Base-by-base conservation (phyloP, 2,329 filamentous ascomycete genomes). In the Blastomyces silverae region DNA sequence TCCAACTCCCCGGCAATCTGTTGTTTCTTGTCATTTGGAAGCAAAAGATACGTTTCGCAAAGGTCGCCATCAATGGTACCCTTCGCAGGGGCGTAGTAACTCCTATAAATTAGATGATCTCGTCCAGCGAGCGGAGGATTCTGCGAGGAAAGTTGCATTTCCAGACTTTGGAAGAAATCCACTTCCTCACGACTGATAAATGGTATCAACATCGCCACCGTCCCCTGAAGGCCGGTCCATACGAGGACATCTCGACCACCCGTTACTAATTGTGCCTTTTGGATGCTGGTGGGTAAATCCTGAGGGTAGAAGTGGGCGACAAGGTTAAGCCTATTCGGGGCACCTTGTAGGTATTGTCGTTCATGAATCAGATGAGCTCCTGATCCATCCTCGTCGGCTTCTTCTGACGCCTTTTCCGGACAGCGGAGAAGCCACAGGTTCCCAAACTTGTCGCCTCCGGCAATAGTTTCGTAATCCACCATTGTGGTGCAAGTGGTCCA, bases 21-120 rank as follows among this genome's bases (percentile, higher is more conserved):
- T 78, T 91, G 87, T 82, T 97, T 96, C 81, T 91, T 92, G 72
- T 97, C 93, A 70, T 88, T 89, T 34, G 89, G 84, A 66, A 99
- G 81, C 66, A 94, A 79, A 65, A 91, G 86, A 78, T 91, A 99
- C 70, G 92, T 85, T 81, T 99, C 94, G 72, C 94, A 96, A 52
- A 99, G 81, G 78, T 99, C 94, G 37, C 94, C 94, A 77, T 99
- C 94, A 71, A 99, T 96, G 37, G 95, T 87, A 10, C 92, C 92
- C 82, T 99, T 99, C 53, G 96, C 91, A 0, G 94, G 95, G 7
- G 91, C 91, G 76, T 97, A 99, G 78, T 97, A 99, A 69, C 92
- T 88, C 68, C 95, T 85, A 77, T 96, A 99, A 73, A 96, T 95
- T 57, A 99, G 82, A 77, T 99, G 94, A 76, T 99, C 95, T 69